Percentiles rank a stretch among this genome's conserved stretches.
Conservation (phyloP, 1,139 yeast species). For the Yamadazyma aaseri region DNA sequence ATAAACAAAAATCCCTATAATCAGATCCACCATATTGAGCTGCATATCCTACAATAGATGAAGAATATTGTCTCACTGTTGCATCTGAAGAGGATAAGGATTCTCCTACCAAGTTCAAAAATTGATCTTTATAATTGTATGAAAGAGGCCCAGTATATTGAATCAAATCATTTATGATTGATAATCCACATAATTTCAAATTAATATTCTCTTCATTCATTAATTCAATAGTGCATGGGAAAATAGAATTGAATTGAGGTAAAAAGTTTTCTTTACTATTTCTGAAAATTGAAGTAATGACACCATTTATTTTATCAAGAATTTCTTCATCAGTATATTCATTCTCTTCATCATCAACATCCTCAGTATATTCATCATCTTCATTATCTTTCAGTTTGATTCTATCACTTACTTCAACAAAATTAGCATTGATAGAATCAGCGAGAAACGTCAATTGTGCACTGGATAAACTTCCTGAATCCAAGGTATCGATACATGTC, state of each 20-base stretch:
- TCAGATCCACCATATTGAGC: conserved; percentile 75
- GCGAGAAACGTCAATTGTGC: conserved; percentile 60
- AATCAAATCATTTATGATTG: conserved; percentile 75
- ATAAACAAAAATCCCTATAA: conserved; percentile 63
- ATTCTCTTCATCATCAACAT: conserved; percentile 73
- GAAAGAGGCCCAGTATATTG: conserved; percentile 77
- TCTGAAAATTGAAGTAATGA: conserved; percentile 72
- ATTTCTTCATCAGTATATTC: conserved; percentile 90
- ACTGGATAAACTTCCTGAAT: conserved; percentile 56
- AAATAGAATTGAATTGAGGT: conserved; percentile 58
- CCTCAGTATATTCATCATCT: conserved; percentile 73
- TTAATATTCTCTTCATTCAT: conserved; percentile 66
- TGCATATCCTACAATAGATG: conserved; percentile 80
- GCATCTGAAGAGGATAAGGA: conserved; percentile 68
- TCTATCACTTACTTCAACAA: conserved; percentile 69
- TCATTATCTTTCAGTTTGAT: conserved; percentile 63
- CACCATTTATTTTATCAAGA: conserved; percentile 79
- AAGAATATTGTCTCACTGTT: conserved; percentile 82
- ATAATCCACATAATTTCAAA: conserved; percentile 74
- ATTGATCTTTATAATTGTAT: conserved; percentile 60
- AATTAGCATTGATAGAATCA: conserved; percentile 57
- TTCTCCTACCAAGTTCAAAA: conserved; percentile 61
- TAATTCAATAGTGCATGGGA: conserved; percentile 55
- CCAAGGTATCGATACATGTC: conserved; percentile 66
- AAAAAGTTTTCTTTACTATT: conserved; percentile 58